Conservation (phyloP, 2,329 filamentous ascomycete genomes). For the Paecilomyces sp. region DNA sequence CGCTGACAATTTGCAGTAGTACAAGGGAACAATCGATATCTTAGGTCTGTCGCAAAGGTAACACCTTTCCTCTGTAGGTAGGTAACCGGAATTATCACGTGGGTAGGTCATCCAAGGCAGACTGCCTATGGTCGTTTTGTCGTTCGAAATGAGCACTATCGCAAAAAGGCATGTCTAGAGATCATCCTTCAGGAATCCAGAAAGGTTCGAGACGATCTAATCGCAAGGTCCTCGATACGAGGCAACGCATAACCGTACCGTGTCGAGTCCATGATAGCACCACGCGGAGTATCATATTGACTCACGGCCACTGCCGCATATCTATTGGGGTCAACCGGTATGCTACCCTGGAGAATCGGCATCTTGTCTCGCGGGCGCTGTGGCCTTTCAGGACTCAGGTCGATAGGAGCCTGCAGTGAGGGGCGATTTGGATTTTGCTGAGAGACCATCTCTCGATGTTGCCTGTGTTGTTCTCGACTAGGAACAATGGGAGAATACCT, state of each 20-base stretch:
- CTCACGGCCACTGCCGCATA: slow-evolving; percentile 7
- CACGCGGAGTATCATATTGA: slow-evolving; percentile 10
- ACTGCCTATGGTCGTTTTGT: slow-evolving; percentile 16
- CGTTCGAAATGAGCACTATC: slow-evolving; percentile 9
- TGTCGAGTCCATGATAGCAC: slow-evolving; percentile 8
- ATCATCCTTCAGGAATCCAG: not conserved
- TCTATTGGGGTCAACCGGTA: not conserved
- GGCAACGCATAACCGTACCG: slow-evolving; percentile 13
- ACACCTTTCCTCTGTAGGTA: slow-evolving; percentile 14
- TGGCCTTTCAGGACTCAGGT: not conserved
- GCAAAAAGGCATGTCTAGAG: slow-evolving; percentile 1
- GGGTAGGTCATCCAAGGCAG: slow-evolving; percentile 17
- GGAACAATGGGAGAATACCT: not conserved
- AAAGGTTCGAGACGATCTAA: not conserved
- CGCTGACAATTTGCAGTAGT: not conserved
- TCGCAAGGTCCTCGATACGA: not conserved
- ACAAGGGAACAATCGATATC: not conserved
- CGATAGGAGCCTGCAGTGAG: not conserved
- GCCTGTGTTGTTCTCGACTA: not conserved
- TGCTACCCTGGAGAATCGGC: not conserved
- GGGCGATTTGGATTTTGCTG: not conserved
- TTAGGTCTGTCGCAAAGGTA: slow-evolving; percentile 14
- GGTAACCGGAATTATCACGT: slow-evolving; percentile 9
- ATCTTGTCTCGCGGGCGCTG: not conserved
- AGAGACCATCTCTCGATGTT: not conserved